Evolutionary conservation across 495 filamentous ascomycete species (phyloP), one percentile per base, ranked within the genome.

Genomic region (Penicillium dipodomyicola): DNA sequence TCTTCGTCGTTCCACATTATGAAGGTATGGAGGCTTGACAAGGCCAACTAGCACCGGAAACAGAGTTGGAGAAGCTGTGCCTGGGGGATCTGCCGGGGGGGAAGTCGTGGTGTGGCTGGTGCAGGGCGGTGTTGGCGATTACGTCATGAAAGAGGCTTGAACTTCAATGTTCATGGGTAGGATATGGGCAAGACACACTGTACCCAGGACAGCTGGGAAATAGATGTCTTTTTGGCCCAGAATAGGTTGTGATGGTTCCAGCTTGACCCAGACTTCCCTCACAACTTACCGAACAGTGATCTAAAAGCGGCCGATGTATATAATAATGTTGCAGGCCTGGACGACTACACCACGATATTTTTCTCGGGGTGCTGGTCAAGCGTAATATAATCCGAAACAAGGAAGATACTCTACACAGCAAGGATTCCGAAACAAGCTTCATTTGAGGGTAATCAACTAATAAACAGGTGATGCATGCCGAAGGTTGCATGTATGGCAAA

Each of bases 1-100:
- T 90, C 87, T 73, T 96, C 91, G 78, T 95, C 91, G 80, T 96
- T 92, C 91, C 76, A 79, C 76, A 79, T 78, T 52, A 51, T 69
- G 49, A 43, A 42, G 8, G 27, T 48, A 43, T 42, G 58, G 57
- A 49, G 46, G 63, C 60, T 67, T 53, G 52, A 56, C 56, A 58
- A 49, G 40, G 58, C 56, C 51, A 32, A 46, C 30, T 12, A 40
- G 25, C 54, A 57, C 42, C 52, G 53, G 42, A 48, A 46, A 47
- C 48, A 56, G 35, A 54, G 52, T 37, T 53, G 41, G 62, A 49
- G 55, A 60, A 65, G 54, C 56, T 62, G 62, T 62, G 53, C 52
- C 54, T 54, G 62, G 50, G 30, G 54, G 65, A 67, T 63, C 60
- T 68, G 65, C 65, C 65, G 65, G 63, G 65, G 64, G 65, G 52